Evolutionary conservation across 2,329 filamentous ascomycete genomes (phyloP).

Genomic region (Monilinia aucupariae): DNA sequence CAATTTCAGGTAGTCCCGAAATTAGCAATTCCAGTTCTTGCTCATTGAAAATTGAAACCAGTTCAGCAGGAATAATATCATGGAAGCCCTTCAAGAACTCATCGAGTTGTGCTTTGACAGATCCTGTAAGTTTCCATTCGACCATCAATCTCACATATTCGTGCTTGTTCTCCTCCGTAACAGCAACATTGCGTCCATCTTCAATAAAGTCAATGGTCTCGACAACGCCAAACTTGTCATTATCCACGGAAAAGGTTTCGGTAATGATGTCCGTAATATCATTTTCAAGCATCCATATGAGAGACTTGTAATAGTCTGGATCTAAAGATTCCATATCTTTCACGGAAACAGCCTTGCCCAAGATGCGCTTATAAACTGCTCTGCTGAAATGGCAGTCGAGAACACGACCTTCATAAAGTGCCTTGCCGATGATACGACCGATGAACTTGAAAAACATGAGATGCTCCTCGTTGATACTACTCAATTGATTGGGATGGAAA

Average conservation of each 20-base stretch:
- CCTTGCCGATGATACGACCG: conserved; percentile 95
- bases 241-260: conserved; percentile 90
- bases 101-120: conserved; percentile 91
- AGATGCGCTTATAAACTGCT: conserved; percentile 95
- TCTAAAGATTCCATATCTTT: conserved; percentile 99
- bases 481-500: conserved; percentile 95
- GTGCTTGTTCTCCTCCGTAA: conserved; percentile 97
- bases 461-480: conserved; percentile 91
- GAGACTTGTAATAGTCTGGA: conserved; percentile 96
- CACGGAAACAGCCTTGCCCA: conserved; percentile 90
- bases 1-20: conserved; percentile 93
- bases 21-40: conserved; percentile 96
- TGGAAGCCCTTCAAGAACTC: conserved; percentile 94
- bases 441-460: conserved; percentile 99
- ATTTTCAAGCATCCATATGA: conserved; percentile 97
- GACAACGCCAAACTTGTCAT: conserved; percentile 87
- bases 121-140: conserved; percentile 85
- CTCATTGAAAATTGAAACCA: conserved; percentile 97
- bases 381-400: conserved; percentile 98
- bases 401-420: conserved; percentile 89
- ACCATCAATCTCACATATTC: conserved; percentile 94
- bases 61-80: conserved; percentile 89
- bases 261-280: conserved; percentile 94
- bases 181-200: conserved; percentile 83
- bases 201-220: conserved; percentile 81